Conservation (phyloP, 257 asterid species). For the Catharanthus roseus region DNA sequence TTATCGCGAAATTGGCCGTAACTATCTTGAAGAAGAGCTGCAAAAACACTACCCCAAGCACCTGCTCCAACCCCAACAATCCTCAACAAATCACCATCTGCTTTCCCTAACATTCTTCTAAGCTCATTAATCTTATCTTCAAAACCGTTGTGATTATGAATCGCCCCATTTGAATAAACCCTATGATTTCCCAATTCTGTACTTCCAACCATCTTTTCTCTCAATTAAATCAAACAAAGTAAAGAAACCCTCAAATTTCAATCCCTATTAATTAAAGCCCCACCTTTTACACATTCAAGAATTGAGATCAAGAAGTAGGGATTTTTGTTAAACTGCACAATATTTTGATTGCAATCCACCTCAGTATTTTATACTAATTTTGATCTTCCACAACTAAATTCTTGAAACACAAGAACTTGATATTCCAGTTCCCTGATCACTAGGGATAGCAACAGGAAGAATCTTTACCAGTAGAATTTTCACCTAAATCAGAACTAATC, state of each 20-base stretch:
- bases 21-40: conserved; percentile 77
- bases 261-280: conserved; percentile 10
- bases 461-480: conserved; percentile 37
- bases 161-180: conserved; percentile 39
- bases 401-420: conserved; percentile 15
- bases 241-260: not conserved
- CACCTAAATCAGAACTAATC: conserved; percentile 60
- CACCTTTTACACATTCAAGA: not conserved
- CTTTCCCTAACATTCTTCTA: conserved; percentile 49
- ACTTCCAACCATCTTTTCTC: conserved; percentile 73
- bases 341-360: not conserved
- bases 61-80: conserved; percentile 90
- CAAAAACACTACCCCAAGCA: conserved; percentile 90
- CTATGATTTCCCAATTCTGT: conserved; percentile 34
- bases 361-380: not conserved
- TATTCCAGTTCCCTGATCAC: conserved; percentile 20
- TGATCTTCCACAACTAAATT: conserved; percentile 16
- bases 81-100: conserved; percentile 57
- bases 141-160: conserved; percentile 34
- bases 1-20: conserved; percentile 72
- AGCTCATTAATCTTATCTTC: conserved; percentile 75
- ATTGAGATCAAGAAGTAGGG: conserved; percentile 6
- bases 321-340: conserved; percentile 17
- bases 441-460: conserved; percentile 26
- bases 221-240: not conserved